Conservation (phyloP, 495 filamentous ascomycete species). For the Penicillium ucsense region DNA sequence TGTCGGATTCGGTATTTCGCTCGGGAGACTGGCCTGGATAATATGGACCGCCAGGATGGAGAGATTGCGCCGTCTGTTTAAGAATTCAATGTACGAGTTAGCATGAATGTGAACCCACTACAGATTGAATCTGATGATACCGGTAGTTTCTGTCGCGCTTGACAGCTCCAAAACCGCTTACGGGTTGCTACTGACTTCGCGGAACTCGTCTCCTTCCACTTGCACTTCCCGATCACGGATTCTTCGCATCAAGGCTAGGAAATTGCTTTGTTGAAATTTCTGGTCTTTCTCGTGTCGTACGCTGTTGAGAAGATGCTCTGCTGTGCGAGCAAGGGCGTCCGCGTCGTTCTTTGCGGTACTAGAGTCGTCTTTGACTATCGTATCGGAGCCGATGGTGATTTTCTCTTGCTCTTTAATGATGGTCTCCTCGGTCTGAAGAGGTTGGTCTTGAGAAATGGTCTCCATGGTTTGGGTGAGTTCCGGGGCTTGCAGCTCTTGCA, state of each 20-base stretch:
- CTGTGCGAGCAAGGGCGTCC: conserved; percentile 62
- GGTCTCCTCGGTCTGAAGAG: conserved; percentile 1
- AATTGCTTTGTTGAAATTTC: conserved; percentile 73
- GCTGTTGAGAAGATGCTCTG: conserved; percentile 60
- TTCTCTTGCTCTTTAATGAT: conserved; percentile 13
- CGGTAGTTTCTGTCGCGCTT: conserved; percentile 28
- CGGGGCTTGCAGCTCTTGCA: conserved; percentile 24
- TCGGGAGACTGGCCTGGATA: conserved; percentile 29
- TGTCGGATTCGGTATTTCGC: conserved; percentile 2
- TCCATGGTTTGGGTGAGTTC: conserved; percentile 6
- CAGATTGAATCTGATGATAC: conserved; percentile 25
- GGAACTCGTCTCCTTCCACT: conserved; percentile 44
- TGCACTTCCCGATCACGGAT: conserved; percentile 45
- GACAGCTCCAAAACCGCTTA: conserved; percentile 27
- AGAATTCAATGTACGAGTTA: conserved; percentile 13
- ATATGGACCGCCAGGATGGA: conserved; percentile 42
- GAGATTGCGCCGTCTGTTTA: conserved; percentile 33
- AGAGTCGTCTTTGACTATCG: conserved; percentile 19
- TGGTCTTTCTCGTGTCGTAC: conserved; percentile 55
- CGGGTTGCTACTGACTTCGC: conserved; percentile 45
- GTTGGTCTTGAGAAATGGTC: conserved; percentile 4
- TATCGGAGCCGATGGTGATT: conserved; percentile 44
- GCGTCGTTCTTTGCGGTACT: conserved; percentile 31
- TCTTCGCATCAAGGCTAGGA: conserved; percentile 66
- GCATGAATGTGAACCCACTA: conserved; percentile 22